Base-by-base conservation (phyloP, 2,329 filamentous ascomycete genomes). In the Sporothrix sp. region DNA sequence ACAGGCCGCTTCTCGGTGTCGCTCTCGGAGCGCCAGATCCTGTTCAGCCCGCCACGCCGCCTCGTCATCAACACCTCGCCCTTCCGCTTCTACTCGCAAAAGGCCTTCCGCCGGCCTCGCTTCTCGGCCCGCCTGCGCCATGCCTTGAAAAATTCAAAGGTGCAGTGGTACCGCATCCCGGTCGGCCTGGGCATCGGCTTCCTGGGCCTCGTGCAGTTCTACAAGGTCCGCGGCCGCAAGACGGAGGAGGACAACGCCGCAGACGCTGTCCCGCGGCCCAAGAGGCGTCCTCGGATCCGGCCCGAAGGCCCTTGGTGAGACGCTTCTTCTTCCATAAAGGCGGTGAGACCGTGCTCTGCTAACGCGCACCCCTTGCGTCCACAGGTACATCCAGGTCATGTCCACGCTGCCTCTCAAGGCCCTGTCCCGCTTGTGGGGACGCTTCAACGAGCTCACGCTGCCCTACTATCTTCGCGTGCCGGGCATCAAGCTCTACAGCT, bases 111-210 rank as follows among this genome's bases (percentile, higher is more conserved):
- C 55, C 65, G 71, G 55, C 72, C 68, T 33, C 68, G 69, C 52
- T 78, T 78, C 64, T 71, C 74, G 27, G 71, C 74, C 44, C 71
- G 73, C 25, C 66, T 79, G 51, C 68, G 73, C 23, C 68, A 69
- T 52, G 73, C 74, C 37, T 63, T 75, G 48, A 70, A 67, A 55
- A 73, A 72, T 58, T 72, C 70, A 56, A 78, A 73, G 65, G 75
- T 93, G 55, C 80, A 86, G 71, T 96, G 90, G 90, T 87, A 89
- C 66, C 87, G 86, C 42, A 95, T 96, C 58, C 90, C 90, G 20
- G 79, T 95, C 50, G 87, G 84, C 23, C 74, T 95, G 20, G 90
- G 90, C 54, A 82, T 95, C 60, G 87, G 79, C 52, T 89, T 95
- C 61, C 74, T 96, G 8, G 90, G 88, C 21, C 72, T 86, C 47